These are phyloP conservation scores for Westerdykella aurantiaca DNA, from an alignment of 2,329 filamentous ascomycete genomes.

Conservation along the genomic window DNA sequence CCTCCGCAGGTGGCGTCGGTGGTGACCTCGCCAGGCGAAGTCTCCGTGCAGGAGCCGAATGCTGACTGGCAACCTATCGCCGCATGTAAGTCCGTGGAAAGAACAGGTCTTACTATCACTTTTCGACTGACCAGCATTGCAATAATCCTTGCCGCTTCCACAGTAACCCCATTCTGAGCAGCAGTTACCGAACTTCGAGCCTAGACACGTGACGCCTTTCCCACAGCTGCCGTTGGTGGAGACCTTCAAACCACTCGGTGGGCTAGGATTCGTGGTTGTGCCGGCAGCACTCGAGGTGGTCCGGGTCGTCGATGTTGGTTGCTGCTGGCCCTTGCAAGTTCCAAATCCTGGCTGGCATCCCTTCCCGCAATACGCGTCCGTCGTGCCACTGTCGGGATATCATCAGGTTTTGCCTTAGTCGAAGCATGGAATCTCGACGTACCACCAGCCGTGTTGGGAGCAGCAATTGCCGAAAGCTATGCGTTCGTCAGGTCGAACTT, in stretches of 20 bases:
- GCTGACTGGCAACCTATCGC: not conserved
- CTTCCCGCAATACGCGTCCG: not conserved
- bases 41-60: not conserved
- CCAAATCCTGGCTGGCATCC: not conserved
- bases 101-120: not conserved
- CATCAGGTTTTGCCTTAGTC: not conserved
- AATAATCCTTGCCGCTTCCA: not conserved
- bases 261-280: not conserved
- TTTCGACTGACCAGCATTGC: not conserved
- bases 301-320: not conserved
- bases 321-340: not conserved
- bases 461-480: not conserved
- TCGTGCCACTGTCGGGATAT: not conserved
- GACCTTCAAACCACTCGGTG: conserved; percentile 14
- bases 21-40: not conserved
- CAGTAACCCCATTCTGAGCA: conserved; percentile 4
- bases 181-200: conserved; percentile 2
- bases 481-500: not conserved
- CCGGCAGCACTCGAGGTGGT: no score
- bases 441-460: not conserved
- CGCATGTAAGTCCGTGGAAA: no score
- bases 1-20: conserved; percentile 22
- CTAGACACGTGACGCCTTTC: conserved; percentile 4
- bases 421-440: not conserved
- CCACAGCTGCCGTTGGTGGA: conserved; percentile 39